Base-by-base conservation (phyloP, 768 basidiomycete species). In the Leccinum truebloodii region DNA sequence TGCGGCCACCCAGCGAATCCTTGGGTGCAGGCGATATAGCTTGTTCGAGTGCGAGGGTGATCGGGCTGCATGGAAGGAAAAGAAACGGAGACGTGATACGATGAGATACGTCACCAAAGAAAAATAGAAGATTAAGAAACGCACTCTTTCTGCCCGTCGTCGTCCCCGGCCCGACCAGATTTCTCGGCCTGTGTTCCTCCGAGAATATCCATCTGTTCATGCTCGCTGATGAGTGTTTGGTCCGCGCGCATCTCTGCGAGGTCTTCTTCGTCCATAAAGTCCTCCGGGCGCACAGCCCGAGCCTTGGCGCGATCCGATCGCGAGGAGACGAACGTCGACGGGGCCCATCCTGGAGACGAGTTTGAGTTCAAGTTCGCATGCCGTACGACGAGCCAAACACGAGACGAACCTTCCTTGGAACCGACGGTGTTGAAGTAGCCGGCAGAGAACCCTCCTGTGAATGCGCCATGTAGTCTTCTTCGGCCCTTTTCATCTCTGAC, bases 231-330 rank as follows among this genome's bases (percentile, higher is more conserved):
- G 9, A 97, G 73, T 20, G 82, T 85, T 65, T 87, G 81, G 64
- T 83, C 85, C 44, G 94, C 92, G 35, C 82, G 84, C 61, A 90
- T 73, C 62, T 93, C 93, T 50, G 90, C 86, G 16, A 98, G 78
- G 72, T 98, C 97, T 75, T 99, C 97, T 48, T 98, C 97, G 76
- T 99, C 97, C 97, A 99, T 98, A 71, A 93, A 98, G 71, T 97
- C 94, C 74, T 96, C 93, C 0, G 94, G 89, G 34, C 82, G 81
- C n/a, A 81, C 75, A 3, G 75, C 76, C 66, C 83, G 80, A 28
- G 62, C 57, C 71, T 88, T 88, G 51, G 85, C 85, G 52, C 95
- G 85, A 49, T 92, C 89, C 30, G 71, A 75, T 34, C 95, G 84
- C 7, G 95, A 97, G 0, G 96, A 98, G 14, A 92, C 87, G 74